A percentile compares a stretch with the other conserved stretches of the same genome.
Conservation (phyloP, 2,329 filamentous ascomycete species). For the Fragosphaeria purpurea region DNA sequence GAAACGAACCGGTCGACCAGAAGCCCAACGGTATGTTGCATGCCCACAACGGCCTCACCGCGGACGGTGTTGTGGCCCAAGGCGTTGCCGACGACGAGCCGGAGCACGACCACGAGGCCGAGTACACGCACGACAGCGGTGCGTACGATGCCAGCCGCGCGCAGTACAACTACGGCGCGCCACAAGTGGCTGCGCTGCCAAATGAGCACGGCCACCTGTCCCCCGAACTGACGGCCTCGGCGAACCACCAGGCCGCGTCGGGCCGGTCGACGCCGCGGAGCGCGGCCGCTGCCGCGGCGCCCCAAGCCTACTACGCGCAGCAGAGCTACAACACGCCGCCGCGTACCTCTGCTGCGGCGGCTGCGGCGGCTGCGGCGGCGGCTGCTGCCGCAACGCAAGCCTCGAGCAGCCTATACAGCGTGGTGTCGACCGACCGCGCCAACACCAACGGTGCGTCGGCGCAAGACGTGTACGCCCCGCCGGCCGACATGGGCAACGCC, state of each 20-base stretch:
- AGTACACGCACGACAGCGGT: slow-evolving; percentile 78
- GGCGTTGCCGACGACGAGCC: slow-evolving; percentile 52
- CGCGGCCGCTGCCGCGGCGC: slow-evolving; percentile 50
- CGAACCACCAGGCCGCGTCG: slow-evolving; percentile 66
- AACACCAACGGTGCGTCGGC: slow-evolving; percentile 53
- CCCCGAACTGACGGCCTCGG: slow-evolving; percentile 74
- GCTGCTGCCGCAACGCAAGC: slow-evolving; percentile 30
- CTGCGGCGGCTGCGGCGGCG: slow-evolving; percentile 2
- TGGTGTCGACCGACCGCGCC: slow-evolving; percentile 71
- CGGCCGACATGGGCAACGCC: slow-evolving; percentile 46
- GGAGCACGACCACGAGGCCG: slow-evolving; percentile 65
- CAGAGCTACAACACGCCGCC: slow-evolving; percentile 72
- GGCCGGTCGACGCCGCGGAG: slow-evolving; percentile 81
- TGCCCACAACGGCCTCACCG: slow-evolving; percentile 37
- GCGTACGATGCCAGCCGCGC: slow-evolving; percentile 63
- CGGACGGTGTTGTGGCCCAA: slow-evolving; percentile 45
- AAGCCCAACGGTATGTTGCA: slow-evolving; percentile 60
- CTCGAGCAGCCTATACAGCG: slow-evolving; percentile 77
- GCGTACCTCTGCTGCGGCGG: slow-evolving; percentile 39
- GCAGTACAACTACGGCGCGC: slow-evolving; percentile 59
- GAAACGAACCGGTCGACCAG: slow-evolving; percentile 49
- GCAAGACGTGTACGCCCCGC: slow-evolving; percentile 60
- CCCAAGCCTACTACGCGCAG: slow-evolving; percentile 63
- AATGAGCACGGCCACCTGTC: slow-evolving; percentile 68
- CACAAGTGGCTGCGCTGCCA: slow-evolving; percentile 54